These are phyloP conservation scores for Epichloe bromicola DNA, from an alignment of 2,329 filamentous ascomycete genomes.

Conservation along the genomic window DNA sequence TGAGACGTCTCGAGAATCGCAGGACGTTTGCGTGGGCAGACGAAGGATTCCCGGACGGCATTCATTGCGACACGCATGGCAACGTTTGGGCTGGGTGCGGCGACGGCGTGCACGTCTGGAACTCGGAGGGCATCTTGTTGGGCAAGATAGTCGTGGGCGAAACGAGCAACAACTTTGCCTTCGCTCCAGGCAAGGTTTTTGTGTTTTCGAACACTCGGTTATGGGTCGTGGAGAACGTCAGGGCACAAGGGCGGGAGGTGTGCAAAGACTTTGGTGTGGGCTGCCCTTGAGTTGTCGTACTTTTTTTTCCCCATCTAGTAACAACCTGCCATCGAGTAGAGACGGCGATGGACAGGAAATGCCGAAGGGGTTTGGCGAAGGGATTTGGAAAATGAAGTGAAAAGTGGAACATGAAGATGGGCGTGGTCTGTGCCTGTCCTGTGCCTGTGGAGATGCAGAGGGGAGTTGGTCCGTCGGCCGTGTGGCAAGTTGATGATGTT, in stretches of 20 bases:
- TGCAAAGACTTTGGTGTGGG: constrained; percentile 12
- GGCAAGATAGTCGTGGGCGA: constrained; percentile 35
- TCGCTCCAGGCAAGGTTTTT: constrained; percentile 9
- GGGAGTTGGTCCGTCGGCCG: no score
- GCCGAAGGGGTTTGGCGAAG: no score
- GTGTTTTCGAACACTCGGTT: constrained; percentile 9
- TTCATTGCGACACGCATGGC: constrained; percentile 40
- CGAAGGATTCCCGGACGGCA: constrained; percentile 45
- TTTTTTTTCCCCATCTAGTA: neutral
- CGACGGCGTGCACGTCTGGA: constrained; percentile 37
- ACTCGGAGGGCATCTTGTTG: constrained; percentile 30
- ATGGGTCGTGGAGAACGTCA: constrained; percentile 9
- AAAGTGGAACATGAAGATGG: no score
- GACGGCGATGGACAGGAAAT: no score
- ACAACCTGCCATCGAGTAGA: no score
- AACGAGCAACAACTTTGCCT: constrained; percentile 9
- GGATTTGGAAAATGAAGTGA: no score
- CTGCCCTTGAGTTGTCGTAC: neutral
- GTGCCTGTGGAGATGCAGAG: no score
- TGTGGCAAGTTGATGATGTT: no score
- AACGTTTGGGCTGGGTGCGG: constrained; percentile 40
- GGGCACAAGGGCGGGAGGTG: constrained; percentile 11
- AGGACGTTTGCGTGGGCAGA: constrained; percentile 44
- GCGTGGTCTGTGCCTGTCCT: no score
- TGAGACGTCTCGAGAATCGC: constrained; percentile 20